Evolutionary conservation across 2,329 filamentous ascomycete genomes (phyloP), one percentile per base, ranked within the genome.

Genomic region (Hypoxylon rubiginosum): DNA sequence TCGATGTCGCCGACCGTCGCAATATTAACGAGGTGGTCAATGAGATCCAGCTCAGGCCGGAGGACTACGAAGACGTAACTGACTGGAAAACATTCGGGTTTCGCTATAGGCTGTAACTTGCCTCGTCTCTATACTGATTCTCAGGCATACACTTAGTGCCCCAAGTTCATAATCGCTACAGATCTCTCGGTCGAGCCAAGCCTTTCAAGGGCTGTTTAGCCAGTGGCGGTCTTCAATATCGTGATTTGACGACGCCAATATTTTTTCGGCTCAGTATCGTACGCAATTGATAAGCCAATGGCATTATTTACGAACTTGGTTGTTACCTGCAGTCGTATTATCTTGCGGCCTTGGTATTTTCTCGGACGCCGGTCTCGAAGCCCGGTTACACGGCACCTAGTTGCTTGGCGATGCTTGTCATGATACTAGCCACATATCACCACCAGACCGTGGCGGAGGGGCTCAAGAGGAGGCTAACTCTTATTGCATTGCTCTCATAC

Each of bases 21-120:
- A 67, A 76, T 34, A 71, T 77, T 4, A 73, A 72, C 1, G 75
- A 76, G 41, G 75, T 73, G n/a, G 75, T 79, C n/a, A 71, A 72
- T 10, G 76, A 76, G 30, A 74, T 81, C 0, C 78, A 80, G 52
- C 71, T 85, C 21, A 75, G 78, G 17, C 77, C 81, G 0, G 80
- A 82, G 57, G 83, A 85, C 62, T 85, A 86, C 61, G 85, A 88
- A 19, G 86, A 90, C 73, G 75, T 85, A 2, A 89, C 88, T 1
- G 88, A 90, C 71, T 88, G 85, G 84, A 82, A 88, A 39, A 87
- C 82, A 0, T 74, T 82, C 17, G 88, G 87, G 0, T 90, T 90
- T 66, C 82, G 86, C 45, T 90, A 90, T 75, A 82, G 87, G 28
- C 72, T 85, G 26, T 71, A 59, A 49, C 11, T 11, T 49, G 4